phyloP scores from a whole-genome alignment of 257 asterid species.

The Cruciata laevipes region DNA sequence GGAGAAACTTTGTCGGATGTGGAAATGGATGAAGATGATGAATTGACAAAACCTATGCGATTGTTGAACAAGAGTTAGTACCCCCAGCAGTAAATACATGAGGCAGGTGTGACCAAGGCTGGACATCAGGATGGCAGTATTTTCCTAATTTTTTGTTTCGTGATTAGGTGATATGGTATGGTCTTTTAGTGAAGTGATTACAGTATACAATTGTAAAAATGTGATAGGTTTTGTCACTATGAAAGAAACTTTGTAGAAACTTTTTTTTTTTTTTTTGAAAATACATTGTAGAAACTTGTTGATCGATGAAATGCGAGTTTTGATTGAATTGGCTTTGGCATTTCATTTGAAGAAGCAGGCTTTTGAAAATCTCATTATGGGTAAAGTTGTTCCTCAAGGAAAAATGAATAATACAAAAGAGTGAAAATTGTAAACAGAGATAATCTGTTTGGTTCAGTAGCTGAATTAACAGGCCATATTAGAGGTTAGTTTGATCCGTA shows the following conservation, averaged over 20 bases:
- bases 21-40: slow-evolving; percentile 24
- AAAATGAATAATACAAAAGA: no score
- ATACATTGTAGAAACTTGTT: background rate
- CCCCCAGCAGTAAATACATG: slow-evolving; percentile 23
- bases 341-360: background rate
- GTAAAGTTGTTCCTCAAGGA: background rate
- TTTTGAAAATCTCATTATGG: background rate
- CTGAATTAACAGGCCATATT: background rate
- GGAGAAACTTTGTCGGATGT: slow-evolving; percentile 18
- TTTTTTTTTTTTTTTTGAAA: no score
- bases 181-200: background rate
- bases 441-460: background rate
- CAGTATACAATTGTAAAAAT: background rate
- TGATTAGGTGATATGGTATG: background rate
- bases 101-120: slow-evolving; percentile 4
- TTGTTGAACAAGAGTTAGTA: slow-evolving; percentile 21
- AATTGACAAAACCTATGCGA: slow-evolving; percentile 27
- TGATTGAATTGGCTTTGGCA: background rate
- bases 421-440: background rate
- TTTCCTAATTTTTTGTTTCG: background rate
- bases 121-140: background rate
- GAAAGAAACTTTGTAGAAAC: background rate
- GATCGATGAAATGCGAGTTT: slow-evolving; percentile 4
- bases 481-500: background rate
- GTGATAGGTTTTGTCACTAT: background rate